A percentile compares a stretch with the other conserved stretches of the same genome.
These are phyloP conservation scores for Graphium sp. DNA, from an alignment of 2,329 filamentous ascomycete genomes.

Conservation along the genomic window DNA sequence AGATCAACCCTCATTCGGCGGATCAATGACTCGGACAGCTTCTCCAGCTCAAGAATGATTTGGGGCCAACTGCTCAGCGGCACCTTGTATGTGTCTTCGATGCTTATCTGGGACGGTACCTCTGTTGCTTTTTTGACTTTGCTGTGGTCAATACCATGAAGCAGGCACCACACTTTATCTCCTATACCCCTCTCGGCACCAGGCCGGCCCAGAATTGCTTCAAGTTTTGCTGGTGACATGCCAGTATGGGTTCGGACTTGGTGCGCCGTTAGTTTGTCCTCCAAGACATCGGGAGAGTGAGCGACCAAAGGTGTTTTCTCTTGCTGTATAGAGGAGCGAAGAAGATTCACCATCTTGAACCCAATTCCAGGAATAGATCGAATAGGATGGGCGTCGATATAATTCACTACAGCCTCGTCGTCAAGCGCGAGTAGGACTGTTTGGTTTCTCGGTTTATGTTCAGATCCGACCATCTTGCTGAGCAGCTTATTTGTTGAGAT, in stretches of 20 bases:
- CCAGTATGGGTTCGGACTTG: slow-evolving; percentile 45
- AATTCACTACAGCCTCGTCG: slow-evolving; percentile 36
- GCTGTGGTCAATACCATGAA: slow-evolving; percentile 65
- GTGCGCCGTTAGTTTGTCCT: slow-evolving; percentile 35
- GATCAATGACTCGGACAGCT: slow-evolving; percentile 53
- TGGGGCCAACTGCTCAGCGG: slow-evolving; percentile 42
- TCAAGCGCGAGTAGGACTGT: slow-evolving; percentile 63
- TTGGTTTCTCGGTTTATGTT: slow-evolving; percentile 76
- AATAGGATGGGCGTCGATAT: slow-evolving; percentile 62
- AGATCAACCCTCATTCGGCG: slow-evolving; percentile 68
- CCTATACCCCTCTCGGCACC: slow-evolving; percentile 59
- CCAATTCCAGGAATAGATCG: slow-evolving; percentile 77
- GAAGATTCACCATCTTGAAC: slow-evolving; percentile 38
- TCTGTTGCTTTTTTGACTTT: slow-evolving; percentile 57
- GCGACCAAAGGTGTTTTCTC: too few relatives aligned
- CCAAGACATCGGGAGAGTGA: slow-evolving; percentile 1
- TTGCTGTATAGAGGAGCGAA: too few relatives aligned
- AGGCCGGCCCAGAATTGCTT: slow-evolving; percentile 51
- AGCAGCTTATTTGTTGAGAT: slow-evolving; percentile 78
- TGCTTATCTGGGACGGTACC: slow-evolving; percentile 76
- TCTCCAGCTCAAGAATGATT: slow-evolving; percentile 50
- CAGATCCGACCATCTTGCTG: slow-evolving; percentile 67
- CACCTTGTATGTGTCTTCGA: slow-evolving; percentile 78
- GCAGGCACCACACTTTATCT: slow-evolving; percentile 53
- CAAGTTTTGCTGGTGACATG: slow-evolving; percentile 48